These are phyloP conservation scores for Pythium grandisporangium DNA, from an alignment of 352 stramenopile genomes.

Conservation along the genomic window DNA sequence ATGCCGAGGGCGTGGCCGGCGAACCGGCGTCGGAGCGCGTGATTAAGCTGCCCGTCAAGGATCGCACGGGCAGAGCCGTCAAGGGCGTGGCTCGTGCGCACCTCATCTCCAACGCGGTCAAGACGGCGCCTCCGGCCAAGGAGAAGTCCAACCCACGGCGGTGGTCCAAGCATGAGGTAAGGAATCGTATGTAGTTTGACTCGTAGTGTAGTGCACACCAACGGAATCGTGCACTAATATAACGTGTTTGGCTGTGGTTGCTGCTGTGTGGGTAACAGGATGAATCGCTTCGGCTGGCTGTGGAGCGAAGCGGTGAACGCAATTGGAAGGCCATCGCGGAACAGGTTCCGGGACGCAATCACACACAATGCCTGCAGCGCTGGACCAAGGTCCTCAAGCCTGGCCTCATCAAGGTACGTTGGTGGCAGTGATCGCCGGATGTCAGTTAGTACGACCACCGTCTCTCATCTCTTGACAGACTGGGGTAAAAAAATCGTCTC, in stretches of 20 bases:
- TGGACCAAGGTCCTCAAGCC: constrained; percentile 92
- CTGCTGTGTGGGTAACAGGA: too few relatives aligned
- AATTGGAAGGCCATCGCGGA: constrained; percentile 91
- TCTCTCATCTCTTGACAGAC: too few relatives aligned
- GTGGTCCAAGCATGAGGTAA: constrained; percentile 73
- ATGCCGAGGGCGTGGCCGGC: constrained; percentile 8
- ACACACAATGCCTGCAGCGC: constrained; percentile 90
- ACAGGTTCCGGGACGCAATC: constrained; percentile 85
- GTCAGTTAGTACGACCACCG: too few relatives aligned
- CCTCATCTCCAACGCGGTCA: constrained; percentile 66
- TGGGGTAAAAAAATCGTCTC: too few relatives aligned
- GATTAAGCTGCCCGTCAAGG: constrained; percentile 54
- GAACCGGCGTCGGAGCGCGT: constrained; percentile 8
- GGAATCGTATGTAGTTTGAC: too few relatives aligned
- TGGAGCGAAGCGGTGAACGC: constrained; percentile 79
- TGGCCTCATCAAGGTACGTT: constrained; percentile 84
- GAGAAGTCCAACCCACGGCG: constrained; percentile 79
- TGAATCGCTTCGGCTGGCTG: constrained; percentile 70
- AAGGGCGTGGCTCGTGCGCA: constrained; percentile 49
- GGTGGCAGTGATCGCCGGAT: background rate
- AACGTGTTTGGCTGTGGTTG: too few relatives aligned
- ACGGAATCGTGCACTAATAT: too few relatives aligned
- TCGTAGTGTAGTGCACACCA: too few relatives aligned
- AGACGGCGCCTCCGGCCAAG: constrained; percentile 68
- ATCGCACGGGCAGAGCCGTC: constrained; percentile 67